Percentiles rank a stretch among this genome's conserved stretches.
These are phyloP conservation scores for Alloteropsis angusta DNA, from an alignment of 202 grass and related monocot species.

Conservation along the genomic window DNA sequence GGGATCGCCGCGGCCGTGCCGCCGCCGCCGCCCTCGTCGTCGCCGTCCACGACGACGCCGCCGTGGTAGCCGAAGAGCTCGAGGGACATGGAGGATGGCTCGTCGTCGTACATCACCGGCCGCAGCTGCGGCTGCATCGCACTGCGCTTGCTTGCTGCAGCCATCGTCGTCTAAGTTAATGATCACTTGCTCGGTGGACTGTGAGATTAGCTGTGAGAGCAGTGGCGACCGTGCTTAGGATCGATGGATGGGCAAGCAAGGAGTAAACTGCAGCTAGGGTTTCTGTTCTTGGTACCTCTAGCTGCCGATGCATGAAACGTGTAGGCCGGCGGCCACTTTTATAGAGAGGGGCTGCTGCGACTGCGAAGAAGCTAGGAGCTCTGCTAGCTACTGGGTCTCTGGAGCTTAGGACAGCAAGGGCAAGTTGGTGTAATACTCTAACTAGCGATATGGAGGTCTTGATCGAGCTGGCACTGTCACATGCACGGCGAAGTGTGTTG, in stretches of 20 bases:
- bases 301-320: slow-evolving; percentile 21
- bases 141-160: slow-evolving; percentile 20
- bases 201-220: not conserved
- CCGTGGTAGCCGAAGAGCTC: slow-evolving; percentile 36
- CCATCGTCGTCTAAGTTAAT: not conserved
- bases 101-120: slow-evolving; percentile 20
- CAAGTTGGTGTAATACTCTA: not conserved
- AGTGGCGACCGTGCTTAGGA: not conserved
- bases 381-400: not conserved
- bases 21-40: not conserved
- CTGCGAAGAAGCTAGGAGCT: not conserved
- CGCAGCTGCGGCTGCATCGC: not conserved
- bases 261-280: slow-evolving; percentile 11
- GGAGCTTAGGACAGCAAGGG: slow-evolving; percentile 14
- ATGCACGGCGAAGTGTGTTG: not conserved
- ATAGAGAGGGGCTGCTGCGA: slow-evolving; percentile 2
- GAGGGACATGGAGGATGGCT: slow-evolving; percentile 37
- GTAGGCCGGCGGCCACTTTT: slow-evolving; percentile 35
- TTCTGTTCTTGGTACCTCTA: slow-evolving; percentile 21
- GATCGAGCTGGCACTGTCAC: slow-evolving; percentile 17
- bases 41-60: slow-evolving; percentile 21
- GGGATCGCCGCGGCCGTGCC: not conserved
- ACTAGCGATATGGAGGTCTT: slow-evolving; percentile 3
- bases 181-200: not conserved
- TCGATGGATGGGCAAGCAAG: not conserved